Evolutionary conservation across 306 rosid species (phyloP), one percentile per base, ranked within the genome.

Genomic region (Notholithocarpus densiflorus): DNA sequence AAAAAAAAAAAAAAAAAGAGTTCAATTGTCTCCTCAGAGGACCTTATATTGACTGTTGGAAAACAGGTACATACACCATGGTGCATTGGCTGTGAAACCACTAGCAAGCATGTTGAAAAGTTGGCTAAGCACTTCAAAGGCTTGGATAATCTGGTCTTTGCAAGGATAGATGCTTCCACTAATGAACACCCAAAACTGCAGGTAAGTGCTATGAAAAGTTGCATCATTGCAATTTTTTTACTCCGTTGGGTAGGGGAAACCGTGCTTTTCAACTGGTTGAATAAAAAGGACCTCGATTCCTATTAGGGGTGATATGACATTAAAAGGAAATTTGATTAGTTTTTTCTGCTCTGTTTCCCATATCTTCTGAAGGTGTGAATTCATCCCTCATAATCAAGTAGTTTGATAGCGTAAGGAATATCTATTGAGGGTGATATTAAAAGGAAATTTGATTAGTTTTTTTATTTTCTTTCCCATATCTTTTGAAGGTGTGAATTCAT

Each of bases 91-190:
- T 95, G 99, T 64, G 98, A 95, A 83, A 79, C 90, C 74, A 93
- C 84, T 24, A 90, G 80, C 85, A 93, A 93, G 84, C 95, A 92
- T 5, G 93, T 95, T 8, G 92, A 93, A 83, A 95, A 89, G 84
- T 84, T 95, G 88, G 94, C 97, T 15, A 91, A 93, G 87, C 98
- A 93, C 86, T 91, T 91, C 95, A 93, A 89, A 84, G 89, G 88
- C 83, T 82, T 81, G 60, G 89, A 86, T 26, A 83, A 79, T 85
- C 76, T 93, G 68, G 65, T 90, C 34, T 91, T 95, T 68, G 90
- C 90, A 40, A 91, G 85, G 76, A 86, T 93, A 78, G 99, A 95
- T 79, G 94, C 87, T 80, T 88, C 98, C 45, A 81, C 70, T 48
- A 95, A 93, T 54, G 99, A 95, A 80, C 99, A 95, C 87, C 97